Percentiles rank a stretch among this genome's conserved stretches.
Conservation (phyloP, 108 stramenopile species). For the Cyclotella kingstonii region DNA sequence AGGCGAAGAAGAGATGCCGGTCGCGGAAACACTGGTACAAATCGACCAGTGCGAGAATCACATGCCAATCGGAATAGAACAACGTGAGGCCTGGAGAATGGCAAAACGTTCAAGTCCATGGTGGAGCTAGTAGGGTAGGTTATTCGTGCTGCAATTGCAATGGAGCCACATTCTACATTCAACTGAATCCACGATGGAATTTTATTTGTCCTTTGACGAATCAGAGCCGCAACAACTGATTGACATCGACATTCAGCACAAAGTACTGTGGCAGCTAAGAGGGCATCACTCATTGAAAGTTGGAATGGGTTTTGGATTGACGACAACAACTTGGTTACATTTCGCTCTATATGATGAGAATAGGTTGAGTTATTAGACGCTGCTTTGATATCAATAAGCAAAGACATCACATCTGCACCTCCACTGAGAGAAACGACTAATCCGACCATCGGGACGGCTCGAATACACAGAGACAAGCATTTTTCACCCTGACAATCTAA, state of each 20-base stretch:
- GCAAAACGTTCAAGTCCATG: background rate
- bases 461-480: constrained; percentile 67
- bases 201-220: constrained; percentile 18
- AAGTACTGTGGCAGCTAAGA: constrained; percentile 75
- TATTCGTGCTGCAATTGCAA: constrained; percentile 69
- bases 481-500: constrained; percentile 40
- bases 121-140: constrained; percentile 33
- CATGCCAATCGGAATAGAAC: constrained; percentile 79
- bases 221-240: constrained; percentile 68
- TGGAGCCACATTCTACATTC: constrained; percentile 68
- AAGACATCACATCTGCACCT: constrained; percentile 30
- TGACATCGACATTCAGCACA: constrained; percentile 80
- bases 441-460: constrained; percentile 64
- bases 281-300: constrained; percentile 78
- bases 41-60: constrained; percentile 78
- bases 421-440: constrained; percentile 80
- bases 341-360: constrained; percentile 51
- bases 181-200: constrained; percentile 78
- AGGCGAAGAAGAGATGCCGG: constrained; percentile 54
- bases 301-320: constrained; percentile 81
- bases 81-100: constrained; percentile 24
- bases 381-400: background rate
- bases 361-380: constrained; percentile 21
- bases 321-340: constrained; percentile 59
- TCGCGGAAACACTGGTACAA: constrained; percentile 67